A percentile compares a stretch with the other conserved stretches of the same genome.
These are phyloP conservation scores for Lasiodiplodia sp. DNA, from an alignment of 2,329 filamentous ascomycete genomes.

Conservation along the genomic window DNA sequence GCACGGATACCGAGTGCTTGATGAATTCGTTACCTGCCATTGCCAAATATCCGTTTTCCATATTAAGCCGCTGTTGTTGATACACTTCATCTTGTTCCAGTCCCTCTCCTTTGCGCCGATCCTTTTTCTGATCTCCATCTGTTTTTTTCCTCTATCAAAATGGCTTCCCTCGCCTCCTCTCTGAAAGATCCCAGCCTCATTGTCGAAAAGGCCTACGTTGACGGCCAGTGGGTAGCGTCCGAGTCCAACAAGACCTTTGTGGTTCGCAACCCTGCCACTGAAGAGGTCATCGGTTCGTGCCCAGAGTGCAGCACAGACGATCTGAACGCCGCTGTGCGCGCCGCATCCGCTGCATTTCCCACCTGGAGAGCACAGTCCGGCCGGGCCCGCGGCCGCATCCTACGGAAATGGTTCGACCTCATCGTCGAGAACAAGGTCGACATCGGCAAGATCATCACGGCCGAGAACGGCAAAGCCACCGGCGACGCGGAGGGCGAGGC, in stretches of 20 bases:
- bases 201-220: conserved; percentile 27
- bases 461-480: conserved; percentile 82
- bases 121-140: background rate
- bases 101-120: background rate
- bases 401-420: conserved; percentile 1
- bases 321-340: background rate
- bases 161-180: conserved; percentile 13
- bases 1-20: no score
- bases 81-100: background rate
- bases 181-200: conserved; percentile 19
- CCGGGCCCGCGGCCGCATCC: conserved; percentile 2
- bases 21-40: no score
- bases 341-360: background rate
- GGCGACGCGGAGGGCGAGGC: conserved; percentile 54
- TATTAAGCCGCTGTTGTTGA: background rate
- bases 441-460: conserved; percentile 78
- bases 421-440: conserved; percentile 73
- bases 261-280: background rate
- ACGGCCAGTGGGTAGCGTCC: conserved; percentile 29
- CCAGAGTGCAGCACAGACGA: conserved; percentile 6
- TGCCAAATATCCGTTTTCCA: no score
- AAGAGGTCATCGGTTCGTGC: background rate
- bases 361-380: background rate
- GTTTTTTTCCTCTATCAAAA: conserved; percentile 7
- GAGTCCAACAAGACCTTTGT: background rate